phyloP scores from a whole-genome alignment of 2,329 filamentous ascomycete species.

The Diaporthe capsici region DNA sequence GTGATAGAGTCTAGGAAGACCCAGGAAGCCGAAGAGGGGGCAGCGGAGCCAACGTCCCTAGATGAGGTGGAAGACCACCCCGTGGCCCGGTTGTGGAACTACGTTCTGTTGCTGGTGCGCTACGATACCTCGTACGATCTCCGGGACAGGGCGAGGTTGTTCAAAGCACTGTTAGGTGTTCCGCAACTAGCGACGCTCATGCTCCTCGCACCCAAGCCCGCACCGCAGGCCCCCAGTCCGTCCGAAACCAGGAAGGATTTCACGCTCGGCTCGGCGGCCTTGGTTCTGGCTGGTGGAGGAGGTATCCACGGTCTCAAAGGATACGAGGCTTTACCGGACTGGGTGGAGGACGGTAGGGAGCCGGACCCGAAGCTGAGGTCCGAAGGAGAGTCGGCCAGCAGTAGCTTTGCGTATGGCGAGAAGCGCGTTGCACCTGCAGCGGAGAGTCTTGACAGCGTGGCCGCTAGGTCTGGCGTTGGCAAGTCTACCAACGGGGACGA shows the following conservation, averaged over 20 bases:
- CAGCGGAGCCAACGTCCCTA: conserved; percentile 48
- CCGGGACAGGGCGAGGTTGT: conserved; percentile 90
- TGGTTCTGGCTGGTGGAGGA: conserved; percentile 84
- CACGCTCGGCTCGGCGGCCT: conserved; percentile 85
- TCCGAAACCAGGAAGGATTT: conserved; percentile 86
- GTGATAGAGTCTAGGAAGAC: conserved; percentile 54
- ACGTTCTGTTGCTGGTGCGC: conserved; percentile 85
- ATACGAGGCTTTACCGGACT: conserved; percentile 84
- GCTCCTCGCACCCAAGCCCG: conserved; percentile 93
- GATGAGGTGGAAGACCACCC: conserved; percentile 71
- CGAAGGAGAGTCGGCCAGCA: conserved; percentile 64
- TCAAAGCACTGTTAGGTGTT: conserved; percentile 84
- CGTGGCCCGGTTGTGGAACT: conserved; percentile 84
- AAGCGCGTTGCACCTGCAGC: conserved; percentile 68
- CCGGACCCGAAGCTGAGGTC: conserved; percentile 79
- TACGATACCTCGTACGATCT: conserved; percentile 97
- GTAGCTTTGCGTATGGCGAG: conserved; percentile 55
- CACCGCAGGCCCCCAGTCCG: conserved; percentile 90
- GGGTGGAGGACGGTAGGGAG: conserved; percentile 85
- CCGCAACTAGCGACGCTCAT: conserved; percentile 92
- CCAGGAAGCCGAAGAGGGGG: conserved; percentile 54
- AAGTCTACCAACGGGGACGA: conserved; percentile 63
- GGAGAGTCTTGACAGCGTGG: conserved; percentile 74
- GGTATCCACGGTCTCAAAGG: conserved; percentile 82
- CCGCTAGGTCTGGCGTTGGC: conserved; percentile 43